These are phyloP conservation scores for Gentiana dahurica DNA, from an alignment of 257 asterid species.

Conservation along the genomic window DNA sequence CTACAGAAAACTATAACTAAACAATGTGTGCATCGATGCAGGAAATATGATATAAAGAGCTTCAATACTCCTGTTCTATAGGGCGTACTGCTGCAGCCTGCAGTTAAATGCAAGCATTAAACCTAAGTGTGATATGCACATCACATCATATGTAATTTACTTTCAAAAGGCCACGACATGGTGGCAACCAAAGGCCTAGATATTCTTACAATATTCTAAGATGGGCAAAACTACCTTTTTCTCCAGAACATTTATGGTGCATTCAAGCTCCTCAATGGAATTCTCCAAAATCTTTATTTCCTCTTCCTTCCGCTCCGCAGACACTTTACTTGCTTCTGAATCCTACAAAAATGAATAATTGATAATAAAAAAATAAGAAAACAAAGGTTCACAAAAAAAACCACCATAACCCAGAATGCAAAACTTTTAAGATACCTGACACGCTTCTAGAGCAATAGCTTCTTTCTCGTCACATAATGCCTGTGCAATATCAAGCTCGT, in stretches of 20 bases:
- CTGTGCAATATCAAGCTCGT: slow-evolving; percentile 50
- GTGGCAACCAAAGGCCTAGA: background rate
- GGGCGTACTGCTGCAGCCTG: background rate
- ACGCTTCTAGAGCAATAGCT: slow-evolving; percentile 67
- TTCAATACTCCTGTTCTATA: background rate
- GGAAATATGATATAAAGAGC: background rate
- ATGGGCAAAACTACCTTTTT: slow-evolving; percentile 39
- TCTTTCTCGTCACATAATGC: slow-evolving; percentile 81
- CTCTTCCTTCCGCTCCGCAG: slow-evolving; percentile 88
- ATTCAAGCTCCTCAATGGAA: slow-evolving; percentile 84
- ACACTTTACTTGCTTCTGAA: slow-evolving; percentile 57
- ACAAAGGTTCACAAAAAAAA: slow-evolving; percentile 1
- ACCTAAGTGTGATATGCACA: background rate
- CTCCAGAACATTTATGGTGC: slow-evolving; percentile 79
- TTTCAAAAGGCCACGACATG: no score
- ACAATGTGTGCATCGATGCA: background rate
- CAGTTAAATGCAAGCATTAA: background rate
- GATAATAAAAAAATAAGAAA: no score
- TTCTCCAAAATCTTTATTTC: slow-evolving; percentile 78
- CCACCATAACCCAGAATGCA: slow-evolving; percentile 9
- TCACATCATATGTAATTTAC: background rate
- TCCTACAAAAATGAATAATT: slow-evolving; percentile 33
- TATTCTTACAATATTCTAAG: no score
- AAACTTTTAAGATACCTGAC: slow-evolving; percentile 42
- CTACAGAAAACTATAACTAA: background rate